Percentiles rank a stretch among this genome's conserved stretches.
Evolutionary conservation across 2,329 filamentous ascomycete genomes (phyloP).

Genomic region (Colletotrichum simmondsii): DNA sequence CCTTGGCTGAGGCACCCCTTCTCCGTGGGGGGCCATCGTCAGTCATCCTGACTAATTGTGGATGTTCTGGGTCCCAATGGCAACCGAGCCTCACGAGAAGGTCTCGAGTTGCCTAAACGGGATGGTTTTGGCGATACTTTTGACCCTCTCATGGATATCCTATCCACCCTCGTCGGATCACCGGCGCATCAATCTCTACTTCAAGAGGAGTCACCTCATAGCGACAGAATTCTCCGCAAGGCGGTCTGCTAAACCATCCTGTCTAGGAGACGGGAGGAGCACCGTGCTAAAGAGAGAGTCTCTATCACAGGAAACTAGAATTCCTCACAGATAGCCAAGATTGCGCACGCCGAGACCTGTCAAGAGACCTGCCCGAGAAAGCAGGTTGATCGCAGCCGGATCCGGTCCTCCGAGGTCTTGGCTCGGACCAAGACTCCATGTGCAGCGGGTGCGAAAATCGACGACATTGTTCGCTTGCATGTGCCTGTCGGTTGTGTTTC

Average conservation of each 20-base stretch:
- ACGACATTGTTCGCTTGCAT: background rate
- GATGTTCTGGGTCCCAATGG: background rate
- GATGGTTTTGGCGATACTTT: conserved; percentile 2
- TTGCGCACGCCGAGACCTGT: conserved; percentile 3
- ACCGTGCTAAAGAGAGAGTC: background rate
- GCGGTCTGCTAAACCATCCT: background rate
- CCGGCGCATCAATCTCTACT: background rate
- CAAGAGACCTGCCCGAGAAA: conserved; percentile 24
- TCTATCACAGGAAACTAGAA: background rate
- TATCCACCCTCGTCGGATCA: conserved; percentile 2
- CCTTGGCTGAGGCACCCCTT: conserved; percentile 18
- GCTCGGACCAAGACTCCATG: conserved; percentile 4
- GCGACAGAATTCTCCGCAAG: background rate
- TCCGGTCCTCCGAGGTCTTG: background rate
- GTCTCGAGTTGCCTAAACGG: conserved; percentile 19
- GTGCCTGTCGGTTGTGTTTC: conserved; percentile 1
- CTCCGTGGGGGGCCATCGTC: conserved; percentile 9
- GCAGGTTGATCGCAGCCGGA: background rate
- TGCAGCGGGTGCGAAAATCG: background rate
- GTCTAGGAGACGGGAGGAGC: background rate
- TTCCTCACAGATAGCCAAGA: conserved; percentile 17
- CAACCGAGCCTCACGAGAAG: background rate
- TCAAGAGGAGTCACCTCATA: background rate
- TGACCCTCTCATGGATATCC: conserved; percentile 5
- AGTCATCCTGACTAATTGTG: conserved; percentile 22